phyloP scores from a whole-genome alignment of 495 filamentous ascomycete genomes.

The Aspergillus egyptiacus region DNA sequence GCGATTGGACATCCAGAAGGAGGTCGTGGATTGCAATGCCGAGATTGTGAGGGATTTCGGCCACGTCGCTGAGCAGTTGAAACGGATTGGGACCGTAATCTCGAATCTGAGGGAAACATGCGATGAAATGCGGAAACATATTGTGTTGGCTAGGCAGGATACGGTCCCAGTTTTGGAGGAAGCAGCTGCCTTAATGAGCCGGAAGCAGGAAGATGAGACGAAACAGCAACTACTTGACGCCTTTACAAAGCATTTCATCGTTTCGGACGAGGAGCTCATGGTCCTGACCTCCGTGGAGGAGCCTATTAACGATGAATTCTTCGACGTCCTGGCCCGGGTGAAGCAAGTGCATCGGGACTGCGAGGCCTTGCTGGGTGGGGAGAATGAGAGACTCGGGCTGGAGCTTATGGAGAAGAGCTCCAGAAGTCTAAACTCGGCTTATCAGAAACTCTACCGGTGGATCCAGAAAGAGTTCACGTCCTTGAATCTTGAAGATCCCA shows the following conservation, averaged over 20 bases:
- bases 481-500: constrained; percentile 88
- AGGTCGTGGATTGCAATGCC: constrained; percentile 90
- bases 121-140: constrained; percentile 71
- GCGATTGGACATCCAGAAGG: constrained; percentile 79
- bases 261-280: constrained; percentile 71
- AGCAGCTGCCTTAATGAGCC: constrained; percentile 63
- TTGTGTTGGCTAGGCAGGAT: constrained; percentile 65
- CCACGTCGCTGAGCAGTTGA: constrained; percentile 88
- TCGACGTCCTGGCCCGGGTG: constrained; percentile 67
- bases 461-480: constrained; percentile 89
- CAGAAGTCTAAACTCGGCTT: constrained; percentile 78
- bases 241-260: constrained; percentile 77
- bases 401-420: constrained; percentile 90
- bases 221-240: constrained; percentile 80
- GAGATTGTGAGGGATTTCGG: constrained; percentile 88
- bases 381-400: constrained; percentile 77
- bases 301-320: constrained; percentile 82
- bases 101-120: constrained; percentile 73
- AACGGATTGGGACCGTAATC: constrained; percentile 75
- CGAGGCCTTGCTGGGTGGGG: constrained; percentile 79
- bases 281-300: constrained; percentile 68
- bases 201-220: constrained; percentile 72
- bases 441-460: constrained; percentile 94
- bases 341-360: constrained; percentile 87
- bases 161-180: constrained; percentile 75